These are phyloP conservation scores for Sherardia arvensis DNA, from an alignment of 257 asterid species.

Conservation along the genomic window DNA sequence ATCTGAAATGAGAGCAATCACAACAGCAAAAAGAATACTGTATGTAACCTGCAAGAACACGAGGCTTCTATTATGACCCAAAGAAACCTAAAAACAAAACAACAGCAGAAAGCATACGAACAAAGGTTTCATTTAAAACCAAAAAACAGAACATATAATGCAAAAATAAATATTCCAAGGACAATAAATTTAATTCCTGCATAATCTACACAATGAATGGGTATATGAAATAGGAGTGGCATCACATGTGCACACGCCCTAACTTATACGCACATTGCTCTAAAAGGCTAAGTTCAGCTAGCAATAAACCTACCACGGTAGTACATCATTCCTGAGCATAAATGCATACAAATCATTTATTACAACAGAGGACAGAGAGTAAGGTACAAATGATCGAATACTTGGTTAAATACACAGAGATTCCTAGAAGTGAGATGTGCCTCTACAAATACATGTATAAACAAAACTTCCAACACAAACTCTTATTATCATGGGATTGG, in stretches of 20 bases:
- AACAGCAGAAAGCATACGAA: background rate
- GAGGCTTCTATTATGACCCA: constrained; percentile 7
- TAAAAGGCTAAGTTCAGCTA: background rate
- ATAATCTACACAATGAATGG: background rate
- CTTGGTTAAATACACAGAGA: too few species aligned
- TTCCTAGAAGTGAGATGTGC: too few species aligned
- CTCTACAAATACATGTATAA: too few species aligned
- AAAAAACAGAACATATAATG: background rate
- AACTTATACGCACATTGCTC: background rate
- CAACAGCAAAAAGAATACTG: constrained; percentile 82
- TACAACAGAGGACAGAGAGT: too few species aligned
- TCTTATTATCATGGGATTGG: too few species aligned
- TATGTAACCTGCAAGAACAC: constrained; percentile 56
- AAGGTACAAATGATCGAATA: too few species aligned
- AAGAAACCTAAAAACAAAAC: constrained; percentile 2
- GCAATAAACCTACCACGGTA: background rate
- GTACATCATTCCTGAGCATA: too few species aligned
- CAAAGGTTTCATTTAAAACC: too few species aligned
- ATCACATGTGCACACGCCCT: background rate
- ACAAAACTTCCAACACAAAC: too few species aligned
- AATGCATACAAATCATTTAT: too few species aligned
- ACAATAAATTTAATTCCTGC: background rate
- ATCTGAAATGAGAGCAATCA: constrained; percentile 81
- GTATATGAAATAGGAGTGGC: background rate
- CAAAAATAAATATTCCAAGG: background rate